These are phyloP conservation scores for Licmophora abbreviata DNA, from an alignment of 108 stramenopile genomes.

Conservation along the genomic window DNA sequence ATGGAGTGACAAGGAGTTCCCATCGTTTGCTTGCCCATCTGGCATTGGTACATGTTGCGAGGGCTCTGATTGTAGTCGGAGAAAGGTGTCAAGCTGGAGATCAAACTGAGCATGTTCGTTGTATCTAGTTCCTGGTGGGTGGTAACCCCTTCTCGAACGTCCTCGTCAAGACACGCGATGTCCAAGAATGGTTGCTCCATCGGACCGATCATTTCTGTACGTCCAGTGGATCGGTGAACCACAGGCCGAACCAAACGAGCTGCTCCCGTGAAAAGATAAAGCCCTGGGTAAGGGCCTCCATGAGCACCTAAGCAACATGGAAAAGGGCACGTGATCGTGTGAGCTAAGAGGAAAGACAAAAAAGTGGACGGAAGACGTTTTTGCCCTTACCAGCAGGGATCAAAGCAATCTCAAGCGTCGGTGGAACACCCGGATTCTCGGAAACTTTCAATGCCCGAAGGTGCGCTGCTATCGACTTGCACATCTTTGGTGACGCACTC, in stretches of 20 bases:
- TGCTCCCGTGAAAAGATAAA: constrained; percentile 83
- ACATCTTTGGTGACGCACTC: constrained; percentile 36
- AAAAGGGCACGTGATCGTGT: neutral
- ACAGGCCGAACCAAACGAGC: constrained; percentile 91
- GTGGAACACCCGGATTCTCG: constrained; percentile 41
- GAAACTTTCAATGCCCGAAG: constrained; percentile 68
- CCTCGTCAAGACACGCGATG: constrained; percentile 90
- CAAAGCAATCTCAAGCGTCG: constrained; percentile 67
- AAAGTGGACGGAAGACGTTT: neutral
- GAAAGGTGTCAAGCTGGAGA: constrained; percentile 95
- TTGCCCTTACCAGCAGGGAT: constrained; percentile 51
- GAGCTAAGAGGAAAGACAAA: neutral
- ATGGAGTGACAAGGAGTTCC: constrained; percentile 94
- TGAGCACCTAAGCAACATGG: constrained; percentile 5
- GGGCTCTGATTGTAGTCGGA: constrained; percentile 98
- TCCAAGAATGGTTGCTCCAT: constrained; percentile 98
- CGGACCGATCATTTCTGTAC: constrained; percentile 89
- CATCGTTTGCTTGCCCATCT: constrained; percentile 99
- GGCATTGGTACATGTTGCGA: constrained; percentile 98
- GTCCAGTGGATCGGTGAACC: constrained; percentile 77
- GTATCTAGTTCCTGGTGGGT: constrained; percentile 97
- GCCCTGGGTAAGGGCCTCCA: constrained; percentile 90
- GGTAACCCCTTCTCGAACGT: constrained; percentile 78
- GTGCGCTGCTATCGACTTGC: constrained; percentile 58
- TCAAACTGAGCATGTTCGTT: constrained; percentile 93